Percentiles rank a stretch among this genome's conserved stretches.
phyloP scores from a whole-genome alignment of 1,284 basidiomycete genomes.

The Boletellus sp. region DNA sequence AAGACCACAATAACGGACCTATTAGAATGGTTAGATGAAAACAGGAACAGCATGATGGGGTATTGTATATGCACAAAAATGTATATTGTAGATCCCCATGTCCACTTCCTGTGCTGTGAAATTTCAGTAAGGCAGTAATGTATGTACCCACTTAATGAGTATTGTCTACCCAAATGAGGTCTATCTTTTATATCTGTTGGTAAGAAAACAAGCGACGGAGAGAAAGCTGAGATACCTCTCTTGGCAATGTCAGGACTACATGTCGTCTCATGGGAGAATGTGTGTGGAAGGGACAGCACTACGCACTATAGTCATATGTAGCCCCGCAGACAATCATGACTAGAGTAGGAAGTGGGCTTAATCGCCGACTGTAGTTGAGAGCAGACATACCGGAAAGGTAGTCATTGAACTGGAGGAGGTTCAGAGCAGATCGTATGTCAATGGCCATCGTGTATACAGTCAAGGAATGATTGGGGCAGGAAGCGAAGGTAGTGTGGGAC shows the following conservation, averaged over 20 bases:
- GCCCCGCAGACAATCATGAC: background rate
- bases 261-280: background rate
- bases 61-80: background rate
- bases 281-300: background rate
- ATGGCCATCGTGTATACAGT: background rate
- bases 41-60: background rate
- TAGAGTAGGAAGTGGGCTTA: background rate
- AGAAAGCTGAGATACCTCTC: background rate
- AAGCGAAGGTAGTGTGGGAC: background rate
- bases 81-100: background rate
- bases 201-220: background rate
- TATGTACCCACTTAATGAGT: background rate
- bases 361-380: background rate
- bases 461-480: background rate
- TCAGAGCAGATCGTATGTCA: background rate
- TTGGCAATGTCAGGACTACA: background rate
- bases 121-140: background rate
- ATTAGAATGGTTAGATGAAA: background rate
- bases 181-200: background rate
- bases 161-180: background rate
- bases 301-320: background rate
- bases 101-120: background rate
- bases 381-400: background rate
- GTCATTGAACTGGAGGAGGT: background rate
- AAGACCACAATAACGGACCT: background rate